A percentile compares a stretch with the other conserved stretches of the same genome.
These are phyloP conservation scores for Scytalidium sp. DNA, from an alignment of 2,329 filamentous ascomycete genomes.

Conservation along the genomic window DNA sequence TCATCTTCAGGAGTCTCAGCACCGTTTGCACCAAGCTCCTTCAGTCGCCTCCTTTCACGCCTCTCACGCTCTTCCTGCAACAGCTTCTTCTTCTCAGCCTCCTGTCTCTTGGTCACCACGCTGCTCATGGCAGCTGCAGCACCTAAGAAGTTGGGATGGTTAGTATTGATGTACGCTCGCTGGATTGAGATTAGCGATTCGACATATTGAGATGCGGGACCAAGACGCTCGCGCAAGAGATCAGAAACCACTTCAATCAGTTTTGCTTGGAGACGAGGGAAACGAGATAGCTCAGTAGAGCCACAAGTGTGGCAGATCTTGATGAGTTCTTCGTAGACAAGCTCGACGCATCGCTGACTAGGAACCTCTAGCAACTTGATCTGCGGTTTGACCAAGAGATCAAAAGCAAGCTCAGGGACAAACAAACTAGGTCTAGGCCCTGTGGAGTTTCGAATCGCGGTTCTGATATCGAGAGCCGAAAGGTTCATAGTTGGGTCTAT, in stretches of 20 bases:
- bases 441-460: constrained; percentile 96
- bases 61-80: constrained; percentile 83
- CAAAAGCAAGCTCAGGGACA: constrained; percentile 95
- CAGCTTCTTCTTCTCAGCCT: constrained; percentile 80
- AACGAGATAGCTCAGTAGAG: constrained; percentile 87
- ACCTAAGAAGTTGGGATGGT: constrained; percentile 97
- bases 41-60: constrained; percentile 76
- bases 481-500: constrained; percentile 97
- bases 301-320: constrained; percentile 99
- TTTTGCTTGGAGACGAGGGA: constrained; percentile 90
- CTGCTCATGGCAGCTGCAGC: constrained; percentile 97
- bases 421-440: constrained; percentile 94
- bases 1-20: constrained; percentile 64
- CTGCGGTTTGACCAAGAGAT: constrained; percentile 95
- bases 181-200: constrained; percentile 97
- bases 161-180: constrained; percentile 98
- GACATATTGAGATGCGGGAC: constrained; percentile 85
- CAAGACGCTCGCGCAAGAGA: constrained; percentile 85
- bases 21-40: constrained; percentile 78
- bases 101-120: constrained; percentile 91
- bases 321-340: constrained; percentile 98
- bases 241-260: constrained; percentile 98
- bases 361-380: constrained; percentile 96
- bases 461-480: constrained; percentile 90
- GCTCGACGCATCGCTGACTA: constrained; percentile 92